Percentiles rank a stretch among this genome's conserved stretches.
Conservation (phyloP, 1,284 basidiomycete species). For the Sporisorium iseilematis-ciliati region DNA sequence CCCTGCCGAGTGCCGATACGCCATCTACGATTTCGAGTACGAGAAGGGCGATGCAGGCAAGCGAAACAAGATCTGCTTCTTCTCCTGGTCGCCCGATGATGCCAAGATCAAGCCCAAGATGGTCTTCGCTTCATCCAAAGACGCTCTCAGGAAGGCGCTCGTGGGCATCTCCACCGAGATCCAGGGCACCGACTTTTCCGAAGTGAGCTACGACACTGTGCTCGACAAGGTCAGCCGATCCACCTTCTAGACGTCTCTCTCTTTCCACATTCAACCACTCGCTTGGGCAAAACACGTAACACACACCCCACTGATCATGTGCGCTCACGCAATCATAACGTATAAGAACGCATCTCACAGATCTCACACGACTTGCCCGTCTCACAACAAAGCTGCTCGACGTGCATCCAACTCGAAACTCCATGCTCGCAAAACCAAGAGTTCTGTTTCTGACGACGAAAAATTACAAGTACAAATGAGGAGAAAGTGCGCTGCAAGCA, state of each 20-base stretch:
- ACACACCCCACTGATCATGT: not conserved
- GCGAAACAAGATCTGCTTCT: constrained; percentile 90
- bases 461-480: constrained; percentile 5
- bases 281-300: not conserved
- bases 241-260: constrained; percentile 38
- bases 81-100: constrained; percentile 87
- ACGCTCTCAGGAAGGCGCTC: constrained; percentile 81
- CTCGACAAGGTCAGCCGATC: constrained; percentile 34
- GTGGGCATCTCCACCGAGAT: constrained; percentile 82
- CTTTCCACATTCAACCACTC: not conserved
- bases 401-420: not conserved
- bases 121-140: constrained; percentile 92
- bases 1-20: constrained; percentile 83
- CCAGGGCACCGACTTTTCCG: constrained; percentile 85
- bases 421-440: not conserved
- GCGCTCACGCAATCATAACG: constrained; percentile 6
- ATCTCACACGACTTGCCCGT: not conserved
- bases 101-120: constrained; percentile 94
- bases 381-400: not conserved
- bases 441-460: constrained; percentile 4
- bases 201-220: constrained; percentile 79
- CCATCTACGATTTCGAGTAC: constrained; percentile 91
- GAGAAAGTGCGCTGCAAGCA: not conserved
- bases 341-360: not conserved
- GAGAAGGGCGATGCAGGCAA: constrained; percentile 81